Evolutionary conservation across 176 grass and related monocot genomes (phyloP), one percentile per base, ranked within the genome.

Genomic region (Pontederia paniculata): DNA sequence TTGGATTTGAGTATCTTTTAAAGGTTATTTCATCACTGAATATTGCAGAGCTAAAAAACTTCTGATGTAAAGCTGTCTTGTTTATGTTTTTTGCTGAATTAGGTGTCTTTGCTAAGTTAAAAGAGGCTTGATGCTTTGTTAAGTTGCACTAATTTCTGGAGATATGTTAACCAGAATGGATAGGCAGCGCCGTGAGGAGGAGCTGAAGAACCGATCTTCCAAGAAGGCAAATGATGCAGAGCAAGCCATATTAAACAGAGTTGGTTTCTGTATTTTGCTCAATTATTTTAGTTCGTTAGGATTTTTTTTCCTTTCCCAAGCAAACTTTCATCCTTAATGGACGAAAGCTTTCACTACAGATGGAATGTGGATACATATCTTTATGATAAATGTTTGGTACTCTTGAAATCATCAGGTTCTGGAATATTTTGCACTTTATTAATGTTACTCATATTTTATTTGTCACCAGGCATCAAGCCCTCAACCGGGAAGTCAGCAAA

Each of bases 131-230:
- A 50, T 16, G 48, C 12, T 50, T 50, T 50, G 12, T 56, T 23
- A 28, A 17, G 15, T 28, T 28, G 54, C 23, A 22, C 54, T 3
- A 9, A 23, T 11, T 56, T 56, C 54, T 17, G n/a, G 15, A 15
- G 15, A 50, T 15, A 50, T 50, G 13, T 50, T 50, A 28, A 25
- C 20, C 62, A 93, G 88, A 54, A 86, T 94, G 73, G 88, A 94
- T 76, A 94, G 79, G 57, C 88, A 87, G 67, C 76, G 73, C 15
- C 78, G 68, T 3, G 79, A 87, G 63, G 83, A 94, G 44, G 88
- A 94, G 76, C 42, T 87, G 16, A 94, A 78, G 62, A 94, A 70
- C 65, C 65, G 55, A 15, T 71, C 78, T 49, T 83, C 79, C 31
- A 86, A 74, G 72, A 90, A 82, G 75, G 50, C 25, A 48, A 60